Base-by-base conservation (phyloP, 768 basidiomycete genomes). In the Dictyophora rubrovolvata region DNA sequence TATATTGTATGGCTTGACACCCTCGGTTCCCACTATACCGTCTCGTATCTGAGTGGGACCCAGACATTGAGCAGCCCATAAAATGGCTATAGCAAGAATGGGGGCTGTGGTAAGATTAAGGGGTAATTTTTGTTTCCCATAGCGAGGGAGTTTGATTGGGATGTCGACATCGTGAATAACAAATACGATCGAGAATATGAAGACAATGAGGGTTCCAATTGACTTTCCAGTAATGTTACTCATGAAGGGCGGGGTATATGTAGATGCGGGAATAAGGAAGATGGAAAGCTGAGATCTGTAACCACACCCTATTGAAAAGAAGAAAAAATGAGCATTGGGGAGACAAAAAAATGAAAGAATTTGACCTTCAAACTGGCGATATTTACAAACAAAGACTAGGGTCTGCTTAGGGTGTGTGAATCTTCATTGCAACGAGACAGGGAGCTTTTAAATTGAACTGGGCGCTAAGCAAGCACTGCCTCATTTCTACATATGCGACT, bases 1-100 rank as follows among this genome's bases (percentile, higher is more conserved):
- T 63, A 98, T 93, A 68, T 96, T 90, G 66, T 93, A 89, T 0
- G 94, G 94, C 63, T 87, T 82, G 22, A 97, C 80, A 3, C 86
- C 86, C 60, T 85, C 85, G 0, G 77, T 75, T 6, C 87, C 87
- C 11, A 94, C 82, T 55, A 95, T 90, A 1, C 94, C 94, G 60
- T 80, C 72, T 16, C 85, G 78, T 42, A 95, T 78, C 10, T 78
- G 81, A 0, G 62, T 28, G 0, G 76, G 70, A 5, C 75, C 78
- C 5, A 83, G 64, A 61, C 81, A 83, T 63, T 81, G 79, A 0
- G 79, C 68, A 1, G 81, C 80, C 81, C 79, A 81, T 17, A 82
- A 65, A 34, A 82, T 65, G 1, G 74, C 73, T 22, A 83, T 80
- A 11, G 78, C 74, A 52, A 78, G 64, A 20, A 81, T 79, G 0